Base-by-base conservation (phyloP, 441 rosid species). In the Brassica hybrid region DNA sequence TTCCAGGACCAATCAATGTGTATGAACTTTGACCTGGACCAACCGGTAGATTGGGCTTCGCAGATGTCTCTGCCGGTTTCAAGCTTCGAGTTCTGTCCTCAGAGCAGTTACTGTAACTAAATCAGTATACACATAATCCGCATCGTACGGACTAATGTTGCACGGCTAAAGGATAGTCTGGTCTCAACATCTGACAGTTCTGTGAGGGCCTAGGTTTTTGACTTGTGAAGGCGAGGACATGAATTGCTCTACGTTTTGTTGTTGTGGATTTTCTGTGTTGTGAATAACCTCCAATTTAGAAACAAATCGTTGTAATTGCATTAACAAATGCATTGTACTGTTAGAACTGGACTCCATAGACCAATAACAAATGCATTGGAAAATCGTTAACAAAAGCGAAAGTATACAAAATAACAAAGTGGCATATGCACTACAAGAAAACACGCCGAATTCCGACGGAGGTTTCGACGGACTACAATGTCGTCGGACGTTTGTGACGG, bases 1-100 rank as follows among this genome's bases (percentile, higher is more conserved):
- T 90, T 89, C 56, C n/a, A 54, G 69, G 68, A 77, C 41, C 67
- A 45, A 5, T 57, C 86, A 2, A 80, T 80, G 77, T 67, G 76
- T 12, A 61, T 67, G 19, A 78, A 81, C 0, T 87, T 82, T 18
- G 87, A 87, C 65, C 18, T 83, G 1, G 73, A 72, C 48, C 67
- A 71, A 10, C 32, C 73, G 25, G 34, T 12, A 4, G 67, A 69
- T 38, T 69, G 70, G 27, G 1, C 19, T 64, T 27, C 84, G 1
- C 84, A 80, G 41, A 79, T 74, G 82, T 79, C 75, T 63, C 13
- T 27, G 19, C 78, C 78, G 10, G 2, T 62, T 41, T 56, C 71
- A 1, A 43, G 57, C 61, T 73, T 79, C 13, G 74, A 62, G 11
- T 38, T 62, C 16, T 73, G 7, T 45, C 12, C 67, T n/a, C n/a